Percentiles rank a stretch among this genome's conserved stretches.
Evolutionary conservation across 73 alveolate species (phyloP).

Genomic region (Paraurostyla sp.): DNA sequence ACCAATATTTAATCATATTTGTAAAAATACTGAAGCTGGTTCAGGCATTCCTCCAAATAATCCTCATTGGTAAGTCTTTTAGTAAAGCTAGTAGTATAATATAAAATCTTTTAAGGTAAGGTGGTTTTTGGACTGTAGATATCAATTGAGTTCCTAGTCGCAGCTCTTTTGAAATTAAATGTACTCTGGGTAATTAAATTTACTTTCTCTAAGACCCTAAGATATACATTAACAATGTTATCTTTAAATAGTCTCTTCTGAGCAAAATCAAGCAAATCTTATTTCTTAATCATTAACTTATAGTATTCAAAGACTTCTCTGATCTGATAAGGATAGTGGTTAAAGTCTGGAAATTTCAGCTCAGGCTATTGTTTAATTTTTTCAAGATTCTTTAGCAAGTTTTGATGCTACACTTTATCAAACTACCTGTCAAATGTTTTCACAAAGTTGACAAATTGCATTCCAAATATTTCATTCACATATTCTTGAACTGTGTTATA

Average conservation of each 20-base stretch:
- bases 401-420: not conserved
- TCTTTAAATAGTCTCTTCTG: slow-evolving; percentile 9
- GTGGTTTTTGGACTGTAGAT: not conserved
- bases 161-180: slow-evolving; percentile 20
- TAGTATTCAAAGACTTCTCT: slow-evolving; percentile 28
- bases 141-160: not conserved
- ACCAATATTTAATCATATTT: slow-evolving; percentile 31
- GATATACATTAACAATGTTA: slow-evolving; percentile 14
- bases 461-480: slow-evolving; percentile 27
- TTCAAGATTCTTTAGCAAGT: not conserved
- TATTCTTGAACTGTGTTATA: not conserved
- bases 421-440: not conserved
- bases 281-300: not conserved
- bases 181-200: not conserved
- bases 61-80: slow-evolving; percentile 16
- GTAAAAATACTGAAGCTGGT: not conserved
- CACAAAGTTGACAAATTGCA: not conserved
- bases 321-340: not conserved
- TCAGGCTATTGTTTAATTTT: not conserved
- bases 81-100: slow-evolving; percentile 30
- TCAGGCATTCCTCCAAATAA: slow-evolving; percentile 4
- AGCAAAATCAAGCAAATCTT: slow-evolving; percentile 37
- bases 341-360: slow-evolving; percentile 26
- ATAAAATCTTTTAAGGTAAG: slow-evolving; percentile 5
- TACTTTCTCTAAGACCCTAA: slow-evolving; percentile 22